A percentile compares a stretch with the other conserved stretches of the same genome.
phyloP scores from a whole-genome alignment of 106 monocot genomes.

The Acorus calamus region DNA sequence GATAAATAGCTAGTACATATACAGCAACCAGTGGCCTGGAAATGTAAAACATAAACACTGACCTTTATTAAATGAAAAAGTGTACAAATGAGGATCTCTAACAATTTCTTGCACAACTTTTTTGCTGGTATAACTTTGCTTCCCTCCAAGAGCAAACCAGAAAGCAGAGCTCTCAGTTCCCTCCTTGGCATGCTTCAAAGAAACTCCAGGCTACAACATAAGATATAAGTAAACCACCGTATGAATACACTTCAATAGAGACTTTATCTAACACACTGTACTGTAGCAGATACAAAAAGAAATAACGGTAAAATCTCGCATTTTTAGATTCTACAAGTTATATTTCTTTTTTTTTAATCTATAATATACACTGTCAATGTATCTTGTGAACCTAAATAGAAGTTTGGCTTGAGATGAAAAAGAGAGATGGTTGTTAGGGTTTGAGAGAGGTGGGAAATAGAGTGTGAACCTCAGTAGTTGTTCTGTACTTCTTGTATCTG shows the following conservation, averaged over 20 bases:
- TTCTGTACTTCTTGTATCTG: too few species aligned
- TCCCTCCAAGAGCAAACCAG: slow-evolving; percentile 98
- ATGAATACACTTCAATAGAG: too few species aligned
- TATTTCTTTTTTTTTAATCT: too few species aligned
- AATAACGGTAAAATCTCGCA: too few species aligned
- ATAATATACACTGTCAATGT: too few species aligned
- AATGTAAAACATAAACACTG: background rate
- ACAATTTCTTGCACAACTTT: slow-evolving; percentile 46
- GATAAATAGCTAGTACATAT: too few species aligned
- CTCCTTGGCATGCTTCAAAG: slow-evolving; percentile 81
- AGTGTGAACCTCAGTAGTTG: background rate
- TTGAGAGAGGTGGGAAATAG: background rate
- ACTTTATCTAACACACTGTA: too few species aligned
- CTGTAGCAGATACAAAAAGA: too few species aligned
- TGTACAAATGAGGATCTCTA: slow-evolving; percentile 94
- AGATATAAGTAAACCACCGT: background rate
- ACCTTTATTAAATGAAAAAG: slow-evolving; percentile 72
- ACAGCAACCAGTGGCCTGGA: too few species aligned
- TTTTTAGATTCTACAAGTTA: too few species aligned
- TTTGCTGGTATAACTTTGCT: slow-evolving; percentile 66
- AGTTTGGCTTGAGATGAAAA: too few species aligned
- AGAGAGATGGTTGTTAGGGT: background rate
- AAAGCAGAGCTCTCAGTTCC: slow-evolving; percentile 98
- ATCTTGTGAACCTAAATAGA: too few species aligned
- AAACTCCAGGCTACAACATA: slow-evolving; percentile 53